Conservation (phyloP, 371 early-diverging fungal genomes). For the Mortierella sp. region DNA sequence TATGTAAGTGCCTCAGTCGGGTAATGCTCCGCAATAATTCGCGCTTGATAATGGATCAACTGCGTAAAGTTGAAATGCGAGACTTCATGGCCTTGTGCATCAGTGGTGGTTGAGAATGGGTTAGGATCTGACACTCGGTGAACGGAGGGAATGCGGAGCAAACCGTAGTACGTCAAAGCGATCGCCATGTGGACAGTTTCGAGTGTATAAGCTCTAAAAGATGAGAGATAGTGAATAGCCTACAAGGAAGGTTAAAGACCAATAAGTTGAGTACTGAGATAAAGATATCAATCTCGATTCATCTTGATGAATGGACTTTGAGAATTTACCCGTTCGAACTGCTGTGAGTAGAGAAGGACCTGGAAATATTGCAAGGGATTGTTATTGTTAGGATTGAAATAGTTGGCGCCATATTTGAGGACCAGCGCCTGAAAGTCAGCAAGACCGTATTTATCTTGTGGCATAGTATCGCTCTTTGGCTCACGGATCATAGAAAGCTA, state of each 20-base stretch:
- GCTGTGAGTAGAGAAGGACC: constrained; percentile 84
- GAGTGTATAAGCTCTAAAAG: constrained; percentile 67
- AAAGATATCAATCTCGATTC: neutral
- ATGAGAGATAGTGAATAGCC: constrained; percentile 80
- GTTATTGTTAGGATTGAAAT: constrained; percentile 78
- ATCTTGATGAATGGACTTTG: neutral
- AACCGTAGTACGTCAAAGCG: constrained; percentile 81
- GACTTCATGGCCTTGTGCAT: constrained; percentile 47
- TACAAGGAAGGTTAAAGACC: constrained; percentile 25
- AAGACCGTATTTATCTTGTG: constrained; percentile 74
- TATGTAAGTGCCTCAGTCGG: constrained; percentile 76
- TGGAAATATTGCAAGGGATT: constrained; percentile 86
- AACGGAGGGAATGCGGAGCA: constrained; percentile 77
- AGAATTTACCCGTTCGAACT: constrained; percentile 82
- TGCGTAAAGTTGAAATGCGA: constrained; percentile 72
- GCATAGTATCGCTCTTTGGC: constrained; percentile 59
- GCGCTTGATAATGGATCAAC: constrained; percentile 69
- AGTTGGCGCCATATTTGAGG: constrained; percentile 72
- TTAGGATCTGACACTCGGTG: constrained; percentile 54
- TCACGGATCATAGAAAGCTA: constrained; percentile 80
- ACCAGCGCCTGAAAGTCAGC: constrained; percentile 74
- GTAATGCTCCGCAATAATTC: constrained; percentile 61
- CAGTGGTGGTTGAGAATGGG: constrained; percentile 42
- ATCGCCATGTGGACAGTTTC: constrained; percentile 95
- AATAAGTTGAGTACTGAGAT: neutral